These are phyloP conservation scores for Daldinia loculata DNA, from an alignment of 495 filamentous ascomycete species.

Conservation along the genomic window DNA sequence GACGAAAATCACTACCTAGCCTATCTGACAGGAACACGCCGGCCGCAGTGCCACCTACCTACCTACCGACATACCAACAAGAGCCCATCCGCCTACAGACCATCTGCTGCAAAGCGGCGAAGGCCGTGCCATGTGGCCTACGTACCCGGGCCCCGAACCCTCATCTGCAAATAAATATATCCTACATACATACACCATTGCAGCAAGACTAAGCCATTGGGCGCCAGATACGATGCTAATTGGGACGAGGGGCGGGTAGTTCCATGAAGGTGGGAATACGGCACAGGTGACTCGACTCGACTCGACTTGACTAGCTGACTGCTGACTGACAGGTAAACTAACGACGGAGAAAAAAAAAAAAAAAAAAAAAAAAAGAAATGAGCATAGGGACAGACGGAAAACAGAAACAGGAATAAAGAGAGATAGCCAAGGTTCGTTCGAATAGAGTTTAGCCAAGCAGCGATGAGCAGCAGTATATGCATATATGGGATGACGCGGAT, in stretches of 20 bases:
- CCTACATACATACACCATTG: slow-evolving; percentile 16
- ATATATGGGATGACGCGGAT: slow-evolving; percentile 36
- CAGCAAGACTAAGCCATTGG: slow-evolving; percentile 20
- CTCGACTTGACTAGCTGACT: too few species aligned
- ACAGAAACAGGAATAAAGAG: background rate
- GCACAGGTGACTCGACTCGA: too few species aligned
- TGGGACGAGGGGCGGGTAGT: slow-evolving; percentile 9
- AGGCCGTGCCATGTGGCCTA: slow-evolving; percentile 38
- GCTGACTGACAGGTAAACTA: too few species aligned
- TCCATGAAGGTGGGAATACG: slow-evolving; percentile 27
- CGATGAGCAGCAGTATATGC: slow-evolving; percentile 18
- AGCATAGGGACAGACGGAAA: background rate
- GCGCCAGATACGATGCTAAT: slow-evolving; percentile 18
- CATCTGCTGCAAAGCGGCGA: slow-evolving; percentile 30
- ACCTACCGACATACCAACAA: slow-evolving; percentile 21
- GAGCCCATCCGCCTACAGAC: background rate
- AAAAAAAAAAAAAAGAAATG: background rate
- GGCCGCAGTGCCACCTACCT: slow-evolving; percentile 29
- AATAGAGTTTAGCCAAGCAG: slow-evolving; percentile 43
- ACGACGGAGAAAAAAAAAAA: background rate
- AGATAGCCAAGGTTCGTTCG: slow-evolving; percentile 29
- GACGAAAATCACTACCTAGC: slow-evolving; percentile 28
- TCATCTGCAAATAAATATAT: slow-evolving; percentile 43
- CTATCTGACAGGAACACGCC: slow-evolving; percentile 39
- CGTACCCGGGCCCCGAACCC: slow-evolving; percentile 27